Percentiles rank a stretch among this genome's conserved stretches.
Evolutionary conservation across 176 grass and related monocot species (phyloP).

Genomic region (Ampelocalamus luodianensis): DNA sequence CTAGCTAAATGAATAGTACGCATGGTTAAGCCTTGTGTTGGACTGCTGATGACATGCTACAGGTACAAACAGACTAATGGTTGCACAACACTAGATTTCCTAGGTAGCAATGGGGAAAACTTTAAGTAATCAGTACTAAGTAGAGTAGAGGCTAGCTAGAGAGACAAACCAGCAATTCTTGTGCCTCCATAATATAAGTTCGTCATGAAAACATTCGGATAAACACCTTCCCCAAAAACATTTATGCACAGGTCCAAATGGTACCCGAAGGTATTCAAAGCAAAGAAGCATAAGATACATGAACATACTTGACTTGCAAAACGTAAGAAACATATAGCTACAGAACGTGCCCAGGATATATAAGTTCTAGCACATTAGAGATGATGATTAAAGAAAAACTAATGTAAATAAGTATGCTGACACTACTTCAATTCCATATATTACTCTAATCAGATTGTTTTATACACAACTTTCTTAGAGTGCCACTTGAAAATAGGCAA

Average conservation of each 20-base stretch:
- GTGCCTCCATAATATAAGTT: conserved; percentile 95
- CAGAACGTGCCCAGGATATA: no score
- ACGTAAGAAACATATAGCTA: no score
- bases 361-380: no score
- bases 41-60: not conserved
- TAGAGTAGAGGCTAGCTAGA: conserved; percentile 6
- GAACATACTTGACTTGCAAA: no score
- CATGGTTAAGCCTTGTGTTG: conserved; percentile 3
- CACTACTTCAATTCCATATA: no score
- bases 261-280: no score
- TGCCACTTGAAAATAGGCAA: no score
- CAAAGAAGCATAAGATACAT: no score
- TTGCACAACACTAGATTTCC: conserved; percentile 1
- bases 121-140: not conserved
- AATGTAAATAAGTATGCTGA: no score
- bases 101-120: not conserved
- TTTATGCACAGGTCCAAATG: conserved; percentile 94
- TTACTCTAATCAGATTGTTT: no score
- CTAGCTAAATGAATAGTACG: not conserved
- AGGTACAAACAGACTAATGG: conserved; percentile 3
- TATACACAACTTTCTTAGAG: no score
- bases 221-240: conserved; percentile 87
- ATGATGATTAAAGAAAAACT: no score
- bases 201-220: conserved; percentile 90
- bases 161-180: conserved; percentile 72